phyloP scores from a whole-genome alignment of 2,329 filamentous ascomycete genomes.

The Gaeumannomyces sp. region DNA sequence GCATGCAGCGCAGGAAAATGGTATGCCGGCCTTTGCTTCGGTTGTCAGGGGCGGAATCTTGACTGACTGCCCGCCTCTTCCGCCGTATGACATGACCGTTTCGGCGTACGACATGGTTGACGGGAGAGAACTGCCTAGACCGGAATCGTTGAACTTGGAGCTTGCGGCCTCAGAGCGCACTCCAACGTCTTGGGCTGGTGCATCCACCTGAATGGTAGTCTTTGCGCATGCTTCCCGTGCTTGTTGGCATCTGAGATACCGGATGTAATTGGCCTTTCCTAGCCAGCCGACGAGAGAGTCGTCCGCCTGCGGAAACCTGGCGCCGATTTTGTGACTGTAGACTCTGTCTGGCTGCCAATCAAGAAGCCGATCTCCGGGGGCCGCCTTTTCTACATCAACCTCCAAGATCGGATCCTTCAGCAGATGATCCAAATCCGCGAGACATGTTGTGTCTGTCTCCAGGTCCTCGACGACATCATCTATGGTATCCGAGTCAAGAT shows the following conservation, averaged over 20 bases:
- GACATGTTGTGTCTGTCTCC: constrained; percentile 9
- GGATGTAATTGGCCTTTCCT: constrained; percentile 8
- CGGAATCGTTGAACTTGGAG: constrained; percentile 10
- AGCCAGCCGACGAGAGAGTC: background rate
- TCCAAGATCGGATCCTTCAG: constrained; percentile 5
- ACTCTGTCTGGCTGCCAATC: background rate
- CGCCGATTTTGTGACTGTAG: constrained; percentile 10
- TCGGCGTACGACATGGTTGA: constrained; percentile 8
- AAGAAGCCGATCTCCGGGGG: background rate
- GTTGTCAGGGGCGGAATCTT: constrained; percentile 7
- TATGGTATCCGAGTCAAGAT: background rate
- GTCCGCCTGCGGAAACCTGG: constrained; percentile 7
- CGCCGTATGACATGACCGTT: constrained; percentile 11
- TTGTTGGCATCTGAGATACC: constrained; percentile 10
- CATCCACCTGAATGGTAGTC: no score
- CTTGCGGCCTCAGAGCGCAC: background rate
- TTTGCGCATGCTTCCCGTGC: background rate
- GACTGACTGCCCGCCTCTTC: constrained; percentile 3
- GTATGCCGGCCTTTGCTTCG: constrained; percentile 2
- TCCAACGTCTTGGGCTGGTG: background rate
- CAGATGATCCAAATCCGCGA: constrained; percentile 10
- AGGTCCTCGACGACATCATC: constrained; percentile 7
- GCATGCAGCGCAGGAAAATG: constrained; percentile 8
- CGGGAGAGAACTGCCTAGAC: constrained; percentile 6
- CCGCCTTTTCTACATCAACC: background rate